Base-by-base conservation (phyloP, 306 rosid species). In the Vachellia collinsii region DNA sequence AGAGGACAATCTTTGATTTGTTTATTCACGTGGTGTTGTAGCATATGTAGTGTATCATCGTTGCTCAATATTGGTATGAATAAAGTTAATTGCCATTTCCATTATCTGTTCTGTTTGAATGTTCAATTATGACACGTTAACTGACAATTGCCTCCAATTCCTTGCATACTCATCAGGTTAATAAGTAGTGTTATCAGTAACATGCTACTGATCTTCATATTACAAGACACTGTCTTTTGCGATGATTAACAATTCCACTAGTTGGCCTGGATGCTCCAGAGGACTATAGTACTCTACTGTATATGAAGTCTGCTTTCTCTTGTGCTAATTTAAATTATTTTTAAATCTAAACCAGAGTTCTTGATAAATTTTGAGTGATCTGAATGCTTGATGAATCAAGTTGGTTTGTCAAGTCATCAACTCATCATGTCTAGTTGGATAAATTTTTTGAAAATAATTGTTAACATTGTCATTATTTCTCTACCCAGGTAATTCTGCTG, bases 401-500 rank as follows among this genome's bases (percentile, higher is more conserved):
- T 23, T 54, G 56, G 68, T 34, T 34, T 67, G 25, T 79, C 83
- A 7, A n/a, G 77, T 79, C 51, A 14, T 79, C 77, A 11, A n/a
- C 72, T 79, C 65, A 37, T 69, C 70, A 5, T 72, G 54, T 44
- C 50, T 71, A 20, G 66, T 50, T 34, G 11, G 29, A 39, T 51
- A 62, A 48, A 9, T 86, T 41, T 64, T 76, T 85, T 71, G 68
- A 56, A 58, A 58, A 47, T 80, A 44, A 11, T 76, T 77, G 72
- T 74, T 66, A 38, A 53, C 61, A 68, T 58, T 50, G 69, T 47
- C 50, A 81, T 69, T 71, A 37, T 75, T 83, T 78, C 46, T 59
- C 77, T 75, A 63, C 78, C 47, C 87, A 95, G 99, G 94, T 23
- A 78, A 80, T 84, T 88, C 89, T 83, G 78, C 86, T 29, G 94